Percentiles rank a stretch among this genome's conserved stretches.
Conservation (phyloP, 225 moss, liverwort and hornwort genomes). For the Thuidium tamariscinum region DNA sequence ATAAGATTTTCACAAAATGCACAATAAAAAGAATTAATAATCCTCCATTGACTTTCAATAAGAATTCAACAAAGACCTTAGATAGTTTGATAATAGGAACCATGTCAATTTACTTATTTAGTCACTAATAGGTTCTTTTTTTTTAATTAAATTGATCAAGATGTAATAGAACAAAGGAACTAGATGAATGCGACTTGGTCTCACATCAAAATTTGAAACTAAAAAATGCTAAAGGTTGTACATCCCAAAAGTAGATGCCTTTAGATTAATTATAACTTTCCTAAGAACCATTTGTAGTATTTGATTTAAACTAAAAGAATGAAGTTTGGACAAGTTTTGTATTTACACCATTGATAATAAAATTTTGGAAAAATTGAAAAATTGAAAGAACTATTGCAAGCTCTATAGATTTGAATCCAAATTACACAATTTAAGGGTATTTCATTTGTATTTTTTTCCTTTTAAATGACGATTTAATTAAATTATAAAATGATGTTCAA, state of each 20-base stretch:
- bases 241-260: background rate
- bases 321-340: background rate
- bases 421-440: accelerated
- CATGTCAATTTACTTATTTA: background rate
- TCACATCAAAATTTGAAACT: background rate
- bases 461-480: too few species aligned
- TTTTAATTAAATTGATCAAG: background rate
- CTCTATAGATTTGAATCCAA: background rate
- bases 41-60: background rate
- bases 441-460: background rate
- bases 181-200: background rate
- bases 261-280: background rate
- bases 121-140: background rate
- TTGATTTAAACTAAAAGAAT: background rate
- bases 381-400: background rate
- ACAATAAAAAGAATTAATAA: background rate
- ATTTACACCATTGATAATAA: background rate
- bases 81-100: background rate
- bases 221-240: accelerated
- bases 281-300: background rate
- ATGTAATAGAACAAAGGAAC: accelerated
- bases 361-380: background rate
- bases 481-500: too few species aligned
- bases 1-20: background rate
- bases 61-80: background rate